Evolutionary conservation across 805 yeast species (phyloP), one percentile per base, ranked within the genome.

Genomic region (Candida michaelii): DNA sequence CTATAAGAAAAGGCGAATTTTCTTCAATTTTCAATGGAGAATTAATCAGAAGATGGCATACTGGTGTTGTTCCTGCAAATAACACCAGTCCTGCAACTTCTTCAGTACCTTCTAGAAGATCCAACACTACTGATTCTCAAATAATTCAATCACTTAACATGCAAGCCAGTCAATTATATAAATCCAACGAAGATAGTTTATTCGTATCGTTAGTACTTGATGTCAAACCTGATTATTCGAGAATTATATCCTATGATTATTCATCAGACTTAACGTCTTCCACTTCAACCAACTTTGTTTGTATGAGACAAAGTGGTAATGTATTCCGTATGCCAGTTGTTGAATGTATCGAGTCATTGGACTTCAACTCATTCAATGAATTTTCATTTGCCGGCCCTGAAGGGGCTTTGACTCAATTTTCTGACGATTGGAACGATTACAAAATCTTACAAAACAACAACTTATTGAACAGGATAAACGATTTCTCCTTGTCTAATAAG

Each of bases 231-330:
- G 85, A 83, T 41, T 82, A 77, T 53, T 96, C 89, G 50, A 74
- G 90, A 51, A 95, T 89, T 1, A 80, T 85, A 1, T 83, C 96
- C 0, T 89, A 84, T 63, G 97, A 89, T 59, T 89, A 89, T 58
- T 77, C 82, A n/a, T 80, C 83, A 0, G 80, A 77, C 43, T 46
- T 63, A 3, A 42, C 55, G 5, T 66, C 79, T 2, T 63, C 59
- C n/a, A 73, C 81, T 16, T 76, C 79, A 1, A 75, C 85, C 7
- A 80, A 83, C 51, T 72, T 87, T 44, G 80, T 90, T 21, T 89
- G 97, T 60, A 84, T 90, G 85, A 71, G 97, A 49, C 95, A 88
- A 54, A 85, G 95, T 1, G 97, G 97, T 3, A 83, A 87, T 40
- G 82, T 89, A 0, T 89, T 85, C 61, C 72, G 84, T 44, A 86